Evolutionary conservation across 495 filamentous ascomycete genomes (phyloP).

Genomic region (Aspergillus campestris): DNA sequence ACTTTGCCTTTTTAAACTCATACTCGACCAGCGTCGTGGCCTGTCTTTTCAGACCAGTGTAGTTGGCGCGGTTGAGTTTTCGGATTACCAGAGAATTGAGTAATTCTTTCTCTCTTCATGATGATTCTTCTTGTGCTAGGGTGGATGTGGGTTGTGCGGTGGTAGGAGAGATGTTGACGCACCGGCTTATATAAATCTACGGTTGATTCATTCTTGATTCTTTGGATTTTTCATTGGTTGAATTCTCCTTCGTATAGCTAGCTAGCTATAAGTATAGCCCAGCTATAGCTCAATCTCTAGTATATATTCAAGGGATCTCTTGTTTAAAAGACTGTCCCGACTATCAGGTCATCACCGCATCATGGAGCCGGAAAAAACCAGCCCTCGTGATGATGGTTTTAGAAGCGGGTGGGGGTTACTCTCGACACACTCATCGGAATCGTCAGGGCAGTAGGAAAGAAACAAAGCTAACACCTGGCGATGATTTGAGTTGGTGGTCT

Average conservation of each 20-base stretch:
- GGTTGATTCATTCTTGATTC: no score
- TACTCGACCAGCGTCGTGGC: conserved; percentile 52
- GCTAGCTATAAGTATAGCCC: no score
- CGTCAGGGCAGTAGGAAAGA: conserved; percentile 62
- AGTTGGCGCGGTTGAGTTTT: conserved; percentile 55
- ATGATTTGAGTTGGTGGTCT: conserved; percentile 96
- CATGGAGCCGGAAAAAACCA: conserved; percentile 69
- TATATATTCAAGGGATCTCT: background rate
- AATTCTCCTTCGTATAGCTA: no score
- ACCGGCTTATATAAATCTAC: background rate
- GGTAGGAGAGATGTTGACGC: conserved; percentile 4
- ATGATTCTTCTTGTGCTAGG: background rate
- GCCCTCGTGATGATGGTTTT: conserved; percentile 99
- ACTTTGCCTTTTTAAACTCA: conserved; percentile 65
- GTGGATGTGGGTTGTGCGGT: background rate
- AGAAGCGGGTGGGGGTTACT: conserved; percentile 64
- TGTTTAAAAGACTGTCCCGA: conserved; percentile 50
- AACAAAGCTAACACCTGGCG: conserved; percentile 51
- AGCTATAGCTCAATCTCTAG: background rate
- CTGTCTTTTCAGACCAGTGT: conserved; percentile 16
- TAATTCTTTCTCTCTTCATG: conserved; percentile 48
- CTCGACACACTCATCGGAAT: conserved; percentile 87
- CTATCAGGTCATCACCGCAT: conserved; percentile 97
- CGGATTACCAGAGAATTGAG: conserved; percentile 73
- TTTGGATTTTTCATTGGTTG: no score